Evolutionary conservation across 805 yeast species (phyloP).

Genomic region (Candida coquimbonensis): DNA sequence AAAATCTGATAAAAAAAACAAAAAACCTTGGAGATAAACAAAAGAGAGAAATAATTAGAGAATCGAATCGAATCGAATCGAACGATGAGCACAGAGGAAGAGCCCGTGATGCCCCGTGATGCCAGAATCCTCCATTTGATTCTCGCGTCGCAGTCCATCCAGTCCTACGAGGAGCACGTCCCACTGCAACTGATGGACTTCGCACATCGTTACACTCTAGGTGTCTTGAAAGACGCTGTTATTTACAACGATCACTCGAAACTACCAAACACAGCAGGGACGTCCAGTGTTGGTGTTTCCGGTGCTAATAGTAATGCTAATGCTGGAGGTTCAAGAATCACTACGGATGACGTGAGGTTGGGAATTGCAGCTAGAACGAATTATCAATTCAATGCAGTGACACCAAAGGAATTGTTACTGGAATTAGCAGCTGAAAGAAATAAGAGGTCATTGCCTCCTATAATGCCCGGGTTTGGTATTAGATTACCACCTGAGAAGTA

Average conservation of each 20-base stretch:
- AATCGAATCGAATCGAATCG: no score
- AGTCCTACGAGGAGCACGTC: conserved; percentile 90
- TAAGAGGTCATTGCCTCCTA: conserved; percentile 83
- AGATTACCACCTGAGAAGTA: conserved; percentile 97
- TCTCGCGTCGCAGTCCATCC: conserved; percentile 89
- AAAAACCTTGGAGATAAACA: no score
- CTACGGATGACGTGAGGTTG: conserved; percentile 84
- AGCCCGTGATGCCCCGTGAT: conserved; percentile 59
- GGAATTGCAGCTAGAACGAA: conserved; percentile 94
- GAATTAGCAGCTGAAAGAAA: conserved; percentile 92
- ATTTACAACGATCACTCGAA: conserved; percentile 72
- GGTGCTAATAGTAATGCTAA: conserved; percentile 22
- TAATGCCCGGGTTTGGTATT: conserved; percentile 85
- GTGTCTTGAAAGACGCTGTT: conserved; percentile 83
- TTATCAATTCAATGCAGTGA: conserved; percentile 92
- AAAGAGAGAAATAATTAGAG: no score
- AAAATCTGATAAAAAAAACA: no score
- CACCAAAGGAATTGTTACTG: conserved; percentile 85
- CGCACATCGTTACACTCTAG: conserved; percentile 82
- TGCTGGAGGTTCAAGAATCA: conserved; percentile 42
- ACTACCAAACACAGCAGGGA: neutral
- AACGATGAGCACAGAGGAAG: neutral
- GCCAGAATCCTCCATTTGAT: conserved; percentile 85
- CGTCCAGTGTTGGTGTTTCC: conserved; percentile 35
- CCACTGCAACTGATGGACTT: conserved; percentile 96